Conservation (phyloP, 495 filamentous ascomycete species). For the Amniculicola lignicola region DNA sequence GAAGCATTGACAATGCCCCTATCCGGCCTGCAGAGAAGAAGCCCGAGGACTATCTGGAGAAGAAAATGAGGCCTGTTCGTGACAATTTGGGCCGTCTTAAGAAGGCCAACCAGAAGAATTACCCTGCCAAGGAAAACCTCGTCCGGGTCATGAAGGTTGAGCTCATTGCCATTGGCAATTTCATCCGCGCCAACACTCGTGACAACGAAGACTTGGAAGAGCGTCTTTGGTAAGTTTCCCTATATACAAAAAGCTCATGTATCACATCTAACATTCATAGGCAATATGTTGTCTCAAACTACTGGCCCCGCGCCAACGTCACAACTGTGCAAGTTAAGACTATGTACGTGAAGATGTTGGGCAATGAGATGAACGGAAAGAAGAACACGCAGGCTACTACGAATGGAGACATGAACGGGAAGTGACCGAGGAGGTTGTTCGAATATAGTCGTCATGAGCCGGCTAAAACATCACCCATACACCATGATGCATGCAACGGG, state of each 20-base stretch:
- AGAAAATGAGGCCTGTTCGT: constrained; percentile 59
- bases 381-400: too few species aligned
- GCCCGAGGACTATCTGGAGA: constrained; percentile 52
- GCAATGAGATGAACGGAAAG: constrained; percentile 17
- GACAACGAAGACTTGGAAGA: constrained; percentile 37
- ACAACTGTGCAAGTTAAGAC: constrained; percentile 4
- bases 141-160: constrained; percentile 53
- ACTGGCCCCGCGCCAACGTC: constrained; percentile 41
- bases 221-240: constrained; percentile 43
- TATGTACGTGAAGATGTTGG: constrained; percentile 29
- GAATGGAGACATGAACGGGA: too few species aligned
- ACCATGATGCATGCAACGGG: too few species aligned
- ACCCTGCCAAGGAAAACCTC: constrained; percentile 57
- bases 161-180: constrained; percentile 52
- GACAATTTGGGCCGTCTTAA: constrained; percentile 57
- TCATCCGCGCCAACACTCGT: constrained; percentile 44
- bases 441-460: too few species aligned
- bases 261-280: constrained; percentile 28
- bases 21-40: constrained; percentile 26
- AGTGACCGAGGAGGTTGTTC: too few species aligned
- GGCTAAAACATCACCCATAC: too few species aligned
- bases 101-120: constrained; percentile 60
- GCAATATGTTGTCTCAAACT: constrained; percentile 41
- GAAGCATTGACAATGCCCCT: constrained; percentile 22
- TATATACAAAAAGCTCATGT: background rate